These are phyloP conservation scores for Aurinia saxatilis DNA, from an alignment of 345 rosid genomes.

Conservation along the genomic window DNA sequence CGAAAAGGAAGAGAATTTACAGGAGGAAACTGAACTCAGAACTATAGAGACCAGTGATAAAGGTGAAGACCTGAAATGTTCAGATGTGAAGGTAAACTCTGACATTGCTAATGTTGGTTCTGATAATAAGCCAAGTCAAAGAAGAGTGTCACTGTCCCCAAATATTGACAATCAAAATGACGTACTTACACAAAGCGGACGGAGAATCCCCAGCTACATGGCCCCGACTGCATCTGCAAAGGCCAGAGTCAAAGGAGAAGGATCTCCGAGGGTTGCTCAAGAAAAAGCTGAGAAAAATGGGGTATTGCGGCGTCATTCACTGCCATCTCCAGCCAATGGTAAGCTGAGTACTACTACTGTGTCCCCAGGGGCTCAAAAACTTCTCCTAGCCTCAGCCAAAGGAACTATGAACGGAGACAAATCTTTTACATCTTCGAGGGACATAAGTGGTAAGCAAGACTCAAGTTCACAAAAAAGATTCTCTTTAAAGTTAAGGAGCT, in stretches of 20 bases:
- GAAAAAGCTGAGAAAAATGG: slow-evolving; percentile 43
- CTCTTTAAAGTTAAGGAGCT: not conserved
- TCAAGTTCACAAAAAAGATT: not conserved
- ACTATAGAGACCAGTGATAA: slow-evolving; percentile 30
- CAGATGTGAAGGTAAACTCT: slow-evolving; percentile 28
- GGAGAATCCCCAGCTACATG: slow-evolving; percentile 80
- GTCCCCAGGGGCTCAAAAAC: slow-evolving; percentile 52
- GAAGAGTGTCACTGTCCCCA: slow-evolving; percentile 49
- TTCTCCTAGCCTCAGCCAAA: slow-evolving; percentile 48
- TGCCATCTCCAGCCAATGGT: slow-evolving; percentile 48
- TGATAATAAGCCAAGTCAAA: slow-evolving; percentile 42
- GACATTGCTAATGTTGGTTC: slow-evolving; percentile 25
- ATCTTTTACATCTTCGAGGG: slow-evolving; percentile 53
- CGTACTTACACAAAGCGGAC: slow-evolving; percentile 31
- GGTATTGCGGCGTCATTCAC: slow-evolving; percentile 57
- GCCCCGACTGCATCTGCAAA: slow-evolving; percentile 78
- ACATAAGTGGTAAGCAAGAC: slow-evolving; percentile 40
- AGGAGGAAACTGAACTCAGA: slow-evolving; percentile 25
- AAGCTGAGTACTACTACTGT: slow-evolving; percentile 36
- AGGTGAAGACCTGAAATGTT: slow-evolving; percentile 26
- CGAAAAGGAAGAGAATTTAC: slow-evolving; percentile 19
- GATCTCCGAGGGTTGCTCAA: slow-evolving; percentile 38
- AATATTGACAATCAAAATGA: slow-evolving; percentile 43
- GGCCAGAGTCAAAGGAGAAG: slow-evolving; percentile 66
- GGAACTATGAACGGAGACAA: slow-evolving; percentile 42